Evolutionary conservation across 2,329 filamentous ascomycete species (phyloP).

Genomic region (Fusarium praegraminearum): DNA sequence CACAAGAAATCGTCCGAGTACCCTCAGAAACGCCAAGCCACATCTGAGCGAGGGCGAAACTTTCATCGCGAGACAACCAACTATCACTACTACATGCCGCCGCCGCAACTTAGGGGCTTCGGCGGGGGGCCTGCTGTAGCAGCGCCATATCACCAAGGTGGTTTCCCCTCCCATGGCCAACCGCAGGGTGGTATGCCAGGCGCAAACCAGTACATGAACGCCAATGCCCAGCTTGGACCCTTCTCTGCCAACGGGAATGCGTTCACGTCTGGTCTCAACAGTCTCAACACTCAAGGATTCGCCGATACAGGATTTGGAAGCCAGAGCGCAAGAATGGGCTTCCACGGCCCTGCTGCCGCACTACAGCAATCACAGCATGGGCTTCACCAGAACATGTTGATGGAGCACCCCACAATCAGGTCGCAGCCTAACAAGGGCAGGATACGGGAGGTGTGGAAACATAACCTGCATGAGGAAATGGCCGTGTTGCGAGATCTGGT

Average conservation of each 20-base stretch:
- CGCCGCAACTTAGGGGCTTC: conserved; percentile 56
- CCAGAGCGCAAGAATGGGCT: conserved; percentile 89
- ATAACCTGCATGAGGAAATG: conserved; percentile 94
- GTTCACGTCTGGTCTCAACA: conserved; percentile 69
- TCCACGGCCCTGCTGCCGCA: conserved; percentile 69
- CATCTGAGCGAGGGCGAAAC: neutral
- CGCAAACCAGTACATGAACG: conserved; percentile 78
- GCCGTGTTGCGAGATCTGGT: conserved; percentile 82
- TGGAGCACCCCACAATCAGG: conserved; percentile 58
- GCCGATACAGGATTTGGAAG: conserved; percentile 81
- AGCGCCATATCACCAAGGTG: conserved; percentile 59
- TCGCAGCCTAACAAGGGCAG: conserved; percentile 76
- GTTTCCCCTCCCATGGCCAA: conserved; percentile 66
- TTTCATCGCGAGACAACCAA: neutral
- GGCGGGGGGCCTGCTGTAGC: conserved; percentile 54
- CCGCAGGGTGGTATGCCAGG: conserved; percentile 67
- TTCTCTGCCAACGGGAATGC: conserved; percentile 70
- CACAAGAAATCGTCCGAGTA: neutral
- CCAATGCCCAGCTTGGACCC: conserved; percentile 75
- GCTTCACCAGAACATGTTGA: conserved; percentile 55
- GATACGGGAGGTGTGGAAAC: conserved; percentile 96
- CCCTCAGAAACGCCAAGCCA: neutral
- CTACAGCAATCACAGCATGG: conserved; percentile 70
- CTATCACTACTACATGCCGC: conserved; percentile 49
- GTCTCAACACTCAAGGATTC: conserved; percentile 68